Percentiles rank a stretch among this genome's conserved stretches.
Evolutionary conservation across 495 filamentous ascomycete species (phyloP).

Genomic region (Neohortaea acidophila): DNA sequence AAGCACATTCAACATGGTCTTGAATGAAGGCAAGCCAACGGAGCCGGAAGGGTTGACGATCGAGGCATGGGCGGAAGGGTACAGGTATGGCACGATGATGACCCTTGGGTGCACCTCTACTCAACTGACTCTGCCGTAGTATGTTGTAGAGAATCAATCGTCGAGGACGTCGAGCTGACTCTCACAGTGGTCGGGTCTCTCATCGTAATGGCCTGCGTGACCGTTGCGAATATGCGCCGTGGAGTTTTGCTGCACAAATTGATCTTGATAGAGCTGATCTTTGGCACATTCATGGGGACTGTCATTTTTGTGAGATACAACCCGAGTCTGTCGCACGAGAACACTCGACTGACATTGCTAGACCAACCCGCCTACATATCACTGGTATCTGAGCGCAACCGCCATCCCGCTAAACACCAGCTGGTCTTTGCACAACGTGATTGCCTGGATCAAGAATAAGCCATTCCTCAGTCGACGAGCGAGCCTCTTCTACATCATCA

Average conservation of each 20-base stretch:
- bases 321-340: too few relatives aligned
- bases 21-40: slow-evolving; percentile 17
- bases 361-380: slow-evolving; percentile 19
- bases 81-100: neutral
- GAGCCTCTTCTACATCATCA: slow-evolving; percentile 24
- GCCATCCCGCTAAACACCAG: slow-evolving; percentile 23
- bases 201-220: slow-evolving; percentile 27
- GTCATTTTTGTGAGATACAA: slow-evolving; percentile 24
- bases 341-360: too few relatives aligned
- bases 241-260: slow-evolving; percentile 27
- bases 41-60: slow-evolving; percentile 20
- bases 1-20: neutral
- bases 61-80: slow-evolving; percentile 28
- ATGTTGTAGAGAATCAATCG: neutral
- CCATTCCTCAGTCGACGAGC: slow-evolving; percentile 21
- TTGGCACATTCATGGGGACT: slow-evolving; percentile 26
- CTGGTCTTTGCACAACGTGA: slow-evolving; percentile 25
- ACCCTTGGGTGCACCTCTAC: neutral
- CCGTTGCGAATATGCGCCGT: slow-evolving; percentile 27
- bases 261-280: slow-evolving; percentile 27
- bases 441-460: slow-evolving; percentile 30
- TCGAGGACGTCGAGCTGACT: too few relatives aligned
- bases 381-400: slow-evolving; percentile 26
- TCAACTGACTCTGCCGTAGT: neutral
- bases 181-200: slow-evolving; percentile 28